Percentiles rank a stretch among this genome's conserved stretches.
Conservation (phyloP, 2,329 filamentous ascomycete genomes). For the Sordariomycetes sp. region DNA sequence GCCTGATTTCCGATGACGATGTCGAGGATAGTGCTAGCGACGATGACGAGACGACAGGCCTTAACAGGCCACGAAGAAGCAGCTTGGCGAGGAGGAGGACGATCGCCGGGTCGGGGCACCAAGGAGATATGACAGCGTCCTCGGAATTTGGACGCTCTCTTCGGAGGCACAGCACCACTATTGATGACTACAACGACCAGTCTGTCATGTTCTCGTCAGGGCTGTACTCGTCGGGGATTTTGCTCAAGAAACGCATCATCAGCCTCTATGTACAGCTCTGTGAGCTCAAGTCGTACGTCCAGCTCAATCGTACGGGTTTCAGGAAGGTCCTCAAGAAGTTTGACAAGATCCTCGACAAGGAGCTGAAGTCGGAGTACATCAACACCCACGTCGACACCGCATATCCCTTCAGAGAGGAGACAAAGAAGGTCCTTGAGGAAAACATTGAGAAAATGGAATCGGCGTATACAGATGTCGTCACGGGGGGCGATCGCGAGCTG, state of each 20-base stretch:
- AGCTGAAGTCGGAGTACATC: conserved; percentile 71
- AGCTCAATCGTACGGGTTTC: conserved; percentile 95
- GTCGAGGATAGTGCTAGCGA: conserved; percentile 58
- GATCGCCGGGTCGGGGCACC: conserved; percentile 22
- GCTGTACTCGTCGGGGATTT: conserved; percentile 59
- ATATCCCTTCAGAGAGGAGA: conserved; percentile 70
- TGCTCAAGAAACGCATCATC: conserved; percentile 85
- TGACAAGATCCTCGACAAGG: conserved; percentile 86
- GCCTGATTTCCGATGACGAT: conserved; percentile 43
- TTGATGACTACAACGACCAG: conserved; percentile 73
- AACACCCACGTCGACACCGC: conserved; percentile 63
- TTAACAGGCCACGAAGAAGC: conserved; percentile 32
- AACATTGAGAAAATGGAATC: conserved; percentile 68
- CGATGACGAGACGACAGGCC: conserved; percentile 47
- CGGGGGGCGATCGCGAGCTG: conserved; percentile 64
- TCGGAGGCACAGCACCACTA: conserved; percentile 56
- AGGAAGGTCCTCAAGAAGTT: conserved; percentile 96
- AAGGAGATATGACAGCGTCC: conserved; percentile 55
- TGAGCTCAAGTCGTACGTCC: conserved; percentile 90
- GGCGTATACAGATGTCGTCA: conserved; percentile 74
- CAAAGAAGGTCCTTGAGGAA: conserved; percentile 60
- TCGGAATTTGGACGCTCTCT: conserved; percentile 47
- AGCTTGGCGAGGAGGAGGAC: conserved; percentile 31
- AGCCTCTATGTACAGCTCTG: conserved; percentile 85
- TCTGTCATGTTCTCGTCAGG: conserved; percentile 55